Conservation (phyloP, 2,329 filamentous ascomycete genomes). For the Dothideomycetes sp. region DNA sequence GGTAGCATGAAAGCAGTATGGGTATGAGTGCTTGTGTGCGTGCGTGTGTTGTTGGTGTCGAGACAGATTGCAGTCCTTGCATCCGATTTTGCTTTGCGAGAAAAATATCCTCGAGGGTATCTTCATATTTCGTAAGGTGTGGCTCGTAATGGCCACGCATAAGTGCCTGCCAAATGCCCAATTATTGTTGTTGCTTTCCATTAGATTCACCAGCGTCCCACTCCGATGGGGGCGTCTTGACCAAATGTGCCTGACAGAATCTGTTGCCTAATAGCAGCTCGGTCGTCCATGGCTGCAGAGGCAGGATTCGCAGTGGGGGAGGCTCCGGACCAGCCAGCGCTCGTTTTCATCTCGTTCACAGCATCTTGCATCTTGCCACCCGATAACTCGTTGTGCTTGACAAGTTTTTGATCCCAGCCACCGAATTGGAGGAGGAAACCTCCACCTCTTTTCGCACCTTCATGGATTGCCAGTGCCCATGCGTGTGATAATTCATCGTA, state of each 20-base stretch:
- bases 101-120: slow-evolving; percentile 4
- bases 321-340: slow-evolving; percentile 30
- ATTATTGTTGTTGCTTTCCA: slow-evolving; percentile 1
- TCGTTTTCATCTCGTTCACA: slow-evolving; percentile 60
- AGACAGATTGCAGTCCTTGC: too few relatives aligned
- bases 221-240: slow-evolving; percentile 45
- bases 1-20: slow-evolving; percentile 1
- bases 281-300: slow-evolving; percentile 19
- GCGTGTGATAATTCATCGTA: slow-evolving; percentile 94
- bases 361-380: slow-evolving; percentile 72
- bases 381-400: slow-evolving; percentile 79
- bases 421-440: slow-evolving; percentile 83
- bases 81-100: slow-evolving; percentile 1
- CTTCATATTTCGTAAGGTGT: too few relatives aligned
- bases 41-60: too few relatives aligned
- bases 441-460: slow-evolving; percentile 81
- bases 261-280: slow-evolving; percentile 40
- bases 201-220: slow-evolving; percentile 45
- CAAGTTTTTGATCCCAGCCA: slow-evolving; percentile 81
- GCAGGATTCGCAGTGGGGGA: slow-evolving; percentile 14
- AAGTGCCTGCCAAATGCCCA: too few relatives aligned
- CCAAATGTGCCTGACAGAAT: slow-evolving; percentile 27
- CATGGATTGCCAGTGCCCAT: slow-evolving; percentile 83
- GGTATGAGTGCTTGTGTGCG: too few relatives aligned
- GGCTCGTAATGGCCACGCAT: background rate